A percentile compares a stretch with the other conserved stretches of the same genome.
Evolutionary conservation across 1,139 yeast genomes (phyloP).

Genomic region (Torulaspora globosa): DNA sequence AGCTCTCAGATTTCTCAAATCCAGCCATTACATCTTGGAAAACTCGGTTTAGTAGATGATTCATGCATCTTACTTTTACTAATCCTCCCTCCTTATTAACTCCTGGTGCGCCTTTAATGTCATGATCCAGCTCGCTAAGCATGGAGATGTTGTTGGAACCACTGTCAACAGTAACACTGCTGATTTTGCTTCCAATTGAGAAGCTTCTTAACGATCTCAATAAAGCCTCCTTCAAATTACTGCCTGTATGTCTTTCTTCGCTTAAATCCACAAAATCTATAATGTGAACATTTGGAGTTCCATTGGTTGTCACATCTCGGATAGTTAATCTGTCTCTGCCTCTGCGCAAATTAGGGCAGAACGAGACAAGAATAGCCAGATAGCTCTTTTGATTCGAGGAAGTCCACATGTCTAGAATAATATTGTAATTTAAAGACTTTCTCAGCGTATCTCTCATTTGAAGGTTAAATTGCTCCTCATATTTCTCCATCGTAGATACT

Average conservation of each 20-base stretch:
- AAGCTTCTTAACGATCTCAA: constrained; percentile 39
- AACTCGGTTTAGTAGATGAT: constrained; percentile 14
- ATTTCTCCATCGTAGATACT: constrained; percentile 12
- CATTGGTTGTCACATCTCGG: constrained; percentile 12
- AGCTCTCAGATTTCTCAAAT: constrained; percentile 9
- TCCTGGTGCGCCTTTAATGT: constrained; percentile 9
- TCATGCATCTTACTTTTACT: constrained; percentile 12
- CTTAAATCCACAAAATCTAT: constrained; percentile 16
- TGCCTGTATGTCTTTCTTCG: constrained; percentile 49
- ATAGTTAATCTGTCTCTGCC: constrained; percentile 7
- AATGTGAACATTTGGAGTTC: constrained; percentile 11
- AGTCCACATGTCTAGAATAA: constrained; percentile 14
- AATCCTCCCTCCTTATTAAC: constrained; percentile 10
- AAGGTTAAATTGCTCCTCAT: constrained; percentile 11
- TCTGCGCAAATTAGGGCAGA: constrained; percentile 17
- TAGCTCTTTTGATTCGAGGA: constrained; percentile 12
- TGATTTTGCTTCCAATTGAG: constrained; percentile 12
- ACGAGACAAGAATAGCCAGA: constrained; percentile 17
- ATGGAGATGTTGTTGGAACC: constrained; percentile 11
- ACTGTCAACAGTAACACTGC: constrained; percentile 13
- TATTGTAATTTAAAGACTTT: constrained; percentile 11
- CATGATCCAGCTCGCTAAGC: constrained; percentile 11
- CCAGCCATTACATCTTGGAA: constrained; percentile 7
- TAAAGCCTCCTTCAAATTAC: constrained; percentile 51
- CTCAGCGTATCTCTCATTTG: constrained; percentile 14